Percentiles rank a stretch among this genome's conserved stretches.
Conservation (phyloP, 768 basidiomycete species). For the Pilatotrama ljubarskyi region DNA sequence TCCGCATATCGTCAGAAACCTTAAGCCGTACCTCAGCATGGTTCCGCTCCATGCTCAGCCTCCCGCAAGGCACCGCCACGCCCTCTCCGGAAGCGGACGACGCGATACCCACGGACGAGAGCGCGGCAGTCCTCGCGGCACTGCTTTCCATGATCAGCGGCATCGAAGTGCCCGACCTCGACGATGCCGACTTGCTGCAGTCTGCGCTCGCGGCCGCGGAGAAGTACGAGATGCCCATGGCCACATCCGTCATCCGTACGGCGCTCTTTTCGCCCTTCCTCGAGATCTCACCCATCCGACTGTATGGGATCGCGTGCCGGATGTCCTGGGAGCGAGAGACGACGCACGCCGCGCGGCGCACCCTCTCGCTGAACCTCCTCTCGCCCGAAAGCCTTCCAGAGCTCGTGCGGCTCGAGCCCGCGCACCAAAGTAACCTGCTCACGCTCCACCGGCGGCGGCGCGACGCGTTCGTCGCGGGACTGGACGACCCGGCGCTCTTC, state of each 20-base stretch:
- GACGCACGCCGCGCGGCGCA: slow-evolving; percentile 42
- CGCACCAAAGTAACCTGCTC: slow-evolving; percentile 40
- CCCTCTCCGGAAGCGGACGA: slow-evolving; percentile 20
- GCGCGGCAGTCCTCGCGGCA: slow-evolving; percentile 38
- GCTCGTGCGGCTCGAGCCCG: slow-evolving; percentile 39
- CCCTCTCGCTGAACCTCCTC: slow-evolving; percentile 43
- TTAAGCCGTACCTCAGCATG: slow-evolving; percentile 28
- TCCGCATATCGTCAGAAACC: slow-evolving; percentile 27
- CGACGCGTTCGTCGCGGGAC: slow-evolving; percentile 37
- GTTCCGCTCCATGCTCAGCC: slow-evolving; percentile 31
- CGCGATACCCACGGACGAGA: slow-evolving; percentile 35
- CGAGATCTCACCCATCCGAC: slow-evolving; percentile 45
- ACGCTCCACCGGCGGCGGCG: slow-evolving; percentile 43
- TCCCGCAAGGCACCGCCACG: slow-evolving; percentile 18
- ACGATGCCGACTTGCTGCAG: slow-evolving; percentile 44
- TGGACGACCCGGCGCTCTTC: slow-evolving; percentile 42
- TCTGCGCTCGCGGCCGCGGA: slow-evolving; percentile 42
- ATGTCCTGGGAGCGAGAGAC: slow-evolving; percentile 49
- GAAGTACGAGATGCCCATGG: slow-evolving; percentile 48
- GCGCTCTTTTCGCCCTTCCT: slow-evolving; percentile 44
- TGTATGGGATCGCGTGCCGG: slow-evolving; percentile 47
- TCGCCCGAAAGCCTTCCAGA: slow-evolving; percentile 33
- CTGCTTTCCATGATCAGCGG: slow-evolving; percentile 45
- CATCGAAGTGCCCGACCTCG: slow-evolving; percentile 40
- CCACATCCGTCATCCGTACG: slow-evolving; percentile 43